Base-by-base conservation (phyloP, 352 stramenopile genomes). In the Nothophytophthora sp. region DNA sequence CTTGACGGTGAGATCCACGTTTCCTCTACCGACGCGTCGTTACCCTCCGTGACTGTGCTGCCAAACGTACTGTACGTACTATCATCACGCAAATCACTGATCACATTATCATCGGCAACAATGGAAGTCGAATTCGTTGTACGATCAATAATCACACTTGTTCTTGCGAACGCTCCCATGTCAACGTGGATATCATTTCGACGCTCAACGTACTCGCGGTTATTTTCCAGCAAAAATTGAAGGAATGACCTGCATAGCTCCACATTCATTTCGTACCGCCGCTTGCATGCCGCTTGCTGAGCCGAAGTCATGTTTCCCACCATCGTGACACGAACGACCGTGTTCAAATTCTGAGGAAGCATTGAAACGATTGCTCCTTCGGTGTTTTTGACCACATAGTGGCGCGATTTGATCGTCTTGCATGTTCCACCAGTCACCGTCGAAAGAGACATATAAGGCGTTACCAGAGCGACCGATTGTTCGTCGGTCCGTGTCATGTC, bases 181-280 rank as follows among this genome's bases (percentile, higher is more conserved):
- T 30, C 27, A 11, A 30, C 27, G 6, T 30, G 27, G 11, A 30
- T 11, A 30, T 11, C 6, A 15, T 24, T 32, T 27, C 23, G 16
- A 28, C 36, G 11, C 8, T n/a, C 11, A 6, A 28, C 15, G 32
- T 51, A 51, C n/a, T 42, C 32, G 3, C 22, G 30, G 23, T 51
- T 42, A 18, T 51, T 20, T 19, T 19, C 4, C 32, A 40, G 25
- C 30, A 42, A 39, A 24, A 42, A 51, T 1, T 19, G 5, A 15
- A 42, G 32, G 6, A 42, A 30, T 10, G 7, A 22, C 5, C 22
- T 20, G n/a, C 43, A 51, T 1, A 51, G 15, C 5, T 23, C 13
- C 5, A 51, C 11, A 34, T 51, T 42, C 2, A 51, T 13, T 18
- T n/a, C 18, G 22, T 51, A 51, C 5, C 32, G 43, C 18, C 15